Conservation (phyloP, 768 basidiomycete species). For the Collybiopsis luxurians region DNA sequence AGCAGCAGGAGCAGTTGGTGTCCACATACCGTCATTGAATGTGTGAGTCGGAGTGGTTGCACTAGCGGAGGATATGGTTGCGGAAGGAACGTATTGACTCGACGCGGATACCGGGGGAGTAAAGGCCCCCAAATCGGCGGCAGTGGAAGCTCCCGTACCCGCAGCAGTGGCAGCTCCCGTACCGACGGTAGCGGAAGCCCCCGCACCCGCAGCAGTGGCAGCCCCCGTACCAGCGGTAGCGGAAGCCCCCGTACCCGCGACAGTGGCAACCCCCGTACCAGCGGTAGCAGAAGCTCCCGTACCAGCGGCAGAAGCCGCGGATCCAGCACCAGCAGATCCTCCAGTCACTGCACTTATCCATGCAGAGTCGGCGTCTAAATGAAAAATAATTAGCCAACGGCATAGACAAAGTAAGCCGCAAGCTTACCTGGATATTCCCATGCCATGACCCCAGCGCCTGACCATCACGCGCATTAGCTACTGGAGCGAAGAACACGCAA, state of each 20-base stretch:
- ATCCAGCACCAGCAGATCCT: neutral
- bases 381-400: too few relatives aligned
- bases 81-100: neutral
- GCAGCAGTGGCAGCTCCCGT: neutral
- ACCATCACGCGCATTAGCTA: neutral
- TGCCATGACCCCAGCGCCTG: slow-evolving; percentile 29
- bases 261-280: neutral
- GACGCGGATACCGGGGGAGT: neutral
- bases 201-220: neutral
- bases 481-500: neutral
- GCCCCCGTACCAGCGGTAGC: neutral
- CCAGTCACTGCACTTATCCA: slow-evolving; percentile 40
- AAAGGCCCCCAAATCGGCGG: neutral
- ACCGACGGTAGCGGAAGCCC: neutral
- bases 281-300: neutral
- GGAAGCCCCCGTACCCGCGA: neutral
- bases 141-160: neutral
- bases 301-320: neutral
- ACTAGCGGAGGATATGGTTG: neutral
- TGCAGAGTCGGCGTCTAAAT: slow-evolving; percentile 27
- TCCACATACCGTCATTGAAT: slow-evolving; percentile 1
- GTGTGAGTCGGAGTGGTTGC: neutral
- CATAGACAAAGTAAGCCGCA: too few relatives aligned
- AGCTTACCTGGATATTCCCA: slow-evolving; percentile 43
- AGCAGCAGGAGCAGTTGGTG: neutral